These are phyloP conservation scores for Phytophthora chlamydospora DNA, from an alignment of 352 stramenopile species.

Conservation along the genomic window DNA sequence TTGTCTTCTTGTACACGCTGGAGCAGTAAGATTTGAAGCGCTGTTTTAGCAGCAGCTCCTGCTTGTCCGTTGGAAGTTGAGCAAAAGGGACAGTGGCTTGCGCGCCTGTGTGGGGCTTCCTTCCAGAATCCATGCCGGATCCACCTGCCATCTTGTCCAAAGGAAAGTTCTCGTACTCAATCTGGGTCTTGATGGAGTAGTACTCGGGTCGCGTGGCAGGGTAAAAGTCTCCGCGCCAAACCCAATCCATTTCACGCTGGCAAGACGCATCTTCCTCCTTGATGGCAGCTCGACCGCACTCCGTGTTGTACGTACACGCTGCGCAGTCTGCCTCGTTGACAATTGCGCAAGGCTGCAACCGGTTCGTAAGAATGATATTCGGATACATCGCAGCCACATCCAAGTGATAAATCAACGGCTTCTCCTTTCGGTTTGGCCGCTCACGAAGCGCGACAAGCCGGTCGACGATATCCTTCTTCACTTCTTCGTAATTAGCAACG, in stretches of 20 bases:
- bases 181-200: conserved; percentile 95
- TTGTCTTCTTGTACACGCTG: conserved; percentile 97
- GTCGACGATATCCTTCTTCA: conserved; percentile 92
- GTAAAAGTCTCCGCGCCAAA: conserved; percentile 98
- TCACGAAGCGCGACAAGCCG: conserved; percentile 95
- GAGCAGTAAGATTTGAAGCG: conserved; percentile 95
- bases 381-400: conserved; percentile 99
- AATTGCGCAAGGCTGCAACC: conserved; percentile 97
- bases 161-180: conserved; percentile 91
- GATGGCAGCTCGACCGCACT: conserved; percentile 66
- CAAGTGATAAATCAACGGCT: conserved; percentile 98
- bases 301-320: conserved; percentile 94
- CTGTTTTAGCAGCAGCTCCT: conserved; percentile 75
- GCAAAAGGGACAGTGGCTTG: conserved; percentile 58
- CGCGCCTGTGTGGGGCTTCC: conserved; percentile 12
- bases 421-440: conserved; percentile 89
- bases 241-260: conserved; percentile 98
- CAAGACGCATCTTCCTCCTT: conserved; percentile 91
- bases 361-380: conserved; percentile 99
- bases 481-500: conserved; percentile 90
- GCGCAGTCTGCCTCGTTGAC: conserved; percentile 96
- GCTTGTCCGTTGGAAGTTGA: conserved; percentile 60
- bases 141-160: conserved; percentile 21
- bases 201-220: conserved; percentile 95
- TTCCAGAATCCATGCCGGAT: conserved; percentile 12